These are phyloP conservation scores for Symbiodinium pilosum DNA, from an alignment of 73 alveolate species.

Conservation along the genomic window DNA sequence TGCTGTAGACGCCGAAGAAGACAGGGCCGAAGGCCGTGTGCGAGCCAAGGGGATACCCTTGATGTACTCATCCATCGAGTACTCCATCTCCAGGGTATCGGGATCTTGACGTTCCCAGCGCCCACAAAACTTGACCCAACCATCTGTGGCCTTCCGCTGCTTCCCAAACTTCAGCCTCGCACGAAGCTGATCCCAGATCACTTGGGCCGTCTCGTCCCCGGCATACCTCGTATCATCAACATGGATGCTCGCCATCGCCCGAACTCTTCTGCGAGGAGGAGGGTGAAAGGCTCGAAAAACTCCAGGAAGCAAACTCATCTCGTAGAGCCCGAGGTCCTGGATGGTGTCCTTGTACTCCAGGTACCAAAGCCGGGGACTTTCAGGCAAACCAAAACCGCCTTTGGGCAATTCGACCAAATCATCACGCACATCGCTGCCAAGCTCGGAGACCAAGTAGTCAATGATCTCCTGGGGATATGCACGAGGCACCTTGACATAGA, in stretches of 20 bases:
- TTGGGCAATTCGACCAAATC: not conserved
- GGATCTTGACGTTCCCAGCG: not conserved
- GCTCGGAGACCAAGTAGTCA: not conserved
- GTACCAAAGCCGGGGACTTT: not conserved
- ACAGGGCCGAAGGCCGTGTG: no score
- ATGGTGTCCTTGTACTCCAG: not conserved
- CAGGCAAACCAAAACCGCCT: not conserved
- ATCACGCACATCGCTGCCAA: not conserved
- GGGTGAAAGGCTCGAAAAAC: not conserved
- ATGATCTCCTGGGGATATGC: not conserved
- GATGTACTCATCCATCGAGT: not conserved
- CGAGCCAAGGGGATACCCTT: no score
- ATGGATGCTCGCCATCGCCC: constrained; percentile 20
- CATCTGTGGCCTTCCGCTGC: not conserved
- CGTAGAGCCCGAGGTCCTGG: not conserved
- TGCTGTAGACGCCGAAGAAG: no score
- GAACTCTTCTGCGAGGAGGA: not conserved
- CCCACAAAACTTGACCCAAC: not conserved
- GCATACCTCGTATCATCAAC: not conserved
- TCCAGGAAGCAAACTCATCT: not conserved
- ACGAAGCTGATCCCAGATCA: no score
- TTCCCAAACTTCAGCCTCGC: not conserved
- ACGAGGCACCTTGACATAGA: not conserved
- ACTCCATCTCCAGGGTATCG: not conserved
- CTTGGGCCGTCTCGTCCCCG: not conserved